Evolutionary conservation across 2,329 filamentous ascomycete species (phyloP).

Genomic region (Pyricularia pennisetigena): DNA sequence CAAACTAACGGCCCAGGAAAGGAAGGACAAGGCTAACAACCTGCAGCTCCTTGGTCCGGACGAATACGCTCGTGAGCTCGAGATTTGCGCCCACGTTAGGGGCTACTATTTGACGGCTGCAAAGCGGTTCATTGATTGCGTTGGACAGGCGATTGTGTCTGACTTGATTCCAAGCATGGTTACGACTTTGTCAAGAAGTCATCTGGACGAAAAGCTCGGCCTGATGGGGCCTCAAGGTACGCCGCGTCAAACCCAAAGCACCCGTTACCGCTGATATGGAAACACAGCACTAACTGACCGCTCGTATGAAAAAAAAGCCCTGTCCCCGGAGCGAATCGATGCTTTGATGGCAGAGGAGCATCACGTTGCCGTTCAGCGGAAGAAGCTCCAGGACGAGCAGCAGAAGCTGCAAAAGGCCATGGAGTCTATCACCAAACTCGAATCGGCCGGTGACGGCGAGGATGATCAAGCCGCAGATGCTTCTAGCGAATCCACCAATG

Average conservation of each 20-base stretch:
- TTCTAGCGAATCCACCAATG: neutral
- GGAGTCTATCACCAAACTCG: constrained; percentile 14
- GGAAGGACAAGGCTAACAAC: constrained; percentile 31
- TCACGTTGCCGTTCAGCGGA: constrained; percentile 1
- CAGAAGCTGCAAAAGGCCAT: constrained; percentile 10
- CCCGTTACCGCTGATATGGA: too few species aligned
- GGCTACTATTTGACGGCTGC: constrained; percentile 63
- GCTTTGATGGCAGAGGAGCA: constrained; percentile 2
- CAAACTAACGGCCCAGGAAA: constrained; percentile 37
- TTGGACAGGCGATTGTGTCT: constrained; percentile 35
- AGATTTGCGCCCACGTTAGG: constrained; percentile 51
- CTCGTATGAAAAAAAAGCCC: too few species aligned
- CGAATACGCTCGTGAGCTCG: constrained; percentile 47
- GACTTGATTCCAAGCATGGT: constrained; percentile 37
- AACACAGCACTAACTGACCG: too few species aligned
- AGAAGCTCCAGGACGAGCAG: constrained; percentile 4
- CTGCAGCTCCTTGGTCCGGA: constrained; percentile 43
- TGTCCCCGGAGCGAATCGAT: neutral
- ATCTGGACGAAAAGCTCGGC: constrained; percentile 34
- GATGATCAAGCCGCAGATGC: neutral
- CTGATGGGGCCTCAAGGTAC: constrained; percentile 21
- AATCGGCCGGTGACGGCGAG: neutral
- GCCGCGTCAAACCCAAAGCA: constrained; percentile 6
- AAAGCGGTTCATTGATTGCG: constrained; percentile 50
- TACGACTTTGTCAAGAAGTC: constrained; percentile 10